Conservation (phyloP, 768 basidiomycete genomes). For the Suillus cothurnatus region DNA sequence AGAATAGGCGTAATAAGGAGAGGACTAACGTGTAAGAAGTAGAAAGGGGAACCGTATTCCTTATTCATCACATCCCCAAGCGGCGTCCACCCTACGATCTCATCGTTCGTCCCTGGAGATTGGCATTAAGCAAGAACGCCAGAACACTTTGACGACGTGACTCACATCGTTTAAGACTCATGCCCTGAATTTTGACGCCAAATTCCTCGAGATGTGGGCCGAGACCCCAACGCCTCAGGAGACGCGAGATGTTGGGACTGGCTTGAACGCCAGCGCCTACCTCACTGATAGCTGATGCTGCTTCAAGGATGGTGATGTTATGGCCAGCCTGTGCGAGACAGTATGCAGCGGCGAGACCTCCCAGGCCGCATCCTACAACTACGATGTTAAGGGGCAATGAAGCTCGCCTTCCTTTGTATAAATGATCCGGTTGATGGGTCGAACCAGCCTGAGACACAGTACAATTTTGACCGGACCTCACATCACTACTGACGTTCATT, state of each 20-base stretch:
- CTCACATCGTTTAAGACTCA: conserved; percentile 47
- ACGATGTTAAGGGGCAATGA: conserved; percentile 36
- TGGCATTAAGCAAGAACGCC: neutral
- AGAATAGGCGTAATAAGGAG: neutral
- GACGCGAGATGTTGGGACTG: conserved; percentile 42
- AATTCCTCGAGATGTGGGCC: conserved; percentile 40
- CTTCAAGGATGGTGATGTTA: conserved; percentile 50
- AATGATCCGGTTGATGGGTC: conserved; percentile 5
- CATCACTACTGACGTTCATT: neutral
- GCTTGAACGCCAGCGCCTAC: conserved; percentile 58
- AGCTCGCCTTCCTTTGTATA: conserved; percentile 30
- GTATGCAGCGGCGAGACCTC: conserved; percentile 50
- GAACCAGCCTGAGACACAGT: neutral
- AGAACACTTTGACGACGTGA: neutral
- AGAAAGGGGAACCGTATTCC: conserved; percentile 37
- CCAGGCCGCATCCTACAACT: conserved; percentile 56
- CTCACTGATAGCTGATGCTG: conserved; percentile 41
- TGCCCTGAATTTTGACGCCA: conserved; percentile 40
- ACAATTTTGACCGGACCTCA: neutral
- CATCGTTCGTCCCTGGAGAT: conserved; percentile 32
- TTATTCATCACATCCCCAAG: conserved; percentile 37
- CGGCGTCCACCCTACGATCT: conserved; percentile 38
- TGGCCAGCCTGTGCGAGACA: conserved; percentile 50
- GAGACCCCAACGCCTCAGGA: conserved; percentile 55
- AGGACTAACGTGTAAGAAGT: conserved; percentile 36